Evolutionary conservation across 805 yeast species (phyloP).

Genomic region (Sugiyamaella valdiviana): DNA sequence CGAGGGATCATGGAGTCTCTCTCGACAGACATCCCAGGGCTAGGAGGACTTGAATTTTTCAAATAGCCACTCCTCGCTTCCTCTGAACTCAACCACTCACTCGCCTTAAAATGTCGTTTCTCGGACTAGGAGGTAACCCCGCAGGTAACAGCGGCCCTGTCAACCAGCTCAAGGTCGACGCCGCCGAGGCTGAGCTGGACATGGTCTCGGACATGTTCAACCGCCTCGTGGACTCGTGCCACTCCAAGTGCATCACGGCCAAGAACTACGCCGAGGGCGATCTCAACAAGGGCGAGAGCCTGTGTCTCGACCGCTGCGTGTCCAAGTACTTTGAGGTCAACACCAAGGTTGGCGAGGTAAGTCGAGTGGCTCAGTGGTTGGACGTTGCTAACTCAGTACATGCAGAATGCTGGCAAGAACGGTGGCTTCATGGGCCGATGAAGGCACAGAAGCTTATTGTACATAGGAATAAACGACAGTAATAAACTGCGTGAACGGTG

Average conservation of each 20-base stretch:
- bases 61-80: not conserved
- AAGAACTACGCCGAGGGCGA: slow-evolving; percentile 60
- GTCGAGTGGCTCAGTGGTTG: slow-evolving; percentile 8
- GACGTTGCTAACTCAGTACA: slow-evolving; percentile 29
- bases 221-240: slow-evolving; percentile 80
- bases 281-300: slow-evolving; percentile 69
- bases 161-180: slow-evolving; percentile 38
- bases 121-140: slow-evolving; percentile 50
- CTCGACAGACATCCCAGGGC: not conserved
- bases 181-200: slow-evolving; percentile 96
- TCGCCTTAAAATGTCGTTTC: slow-evolving; percentile 36
- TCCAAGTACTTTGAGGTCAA: slow-evolving; percentile 91
- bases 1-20: too few relatives aligned
- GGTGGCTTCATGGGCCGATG: slow-evolving; percentile 29
- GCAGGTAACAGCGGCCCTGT: slow-evolving; percentile 31
- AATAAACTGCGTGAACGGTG: not conserved
- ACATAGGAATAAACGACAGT: not conserved
- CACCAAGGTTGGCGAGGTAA: slow-evolving; percentile 80
- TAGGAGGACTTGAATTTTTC: not conserved
- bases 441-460: slow-evolving; percentile 5
- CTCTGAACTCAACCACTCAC: not conserved
- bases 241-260: slow-evolving; percentile 68
- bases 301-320: slow-evolving; percentile 93
- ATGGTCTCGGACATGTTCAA: slow-evolving; percentile 98
- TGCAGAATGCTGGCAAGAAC: slow-evolving; percentile 41